Evolutionary conservation across 164 flowering plant genomes (phyloP).

Genomic region (Annona squamosa): DNA sequence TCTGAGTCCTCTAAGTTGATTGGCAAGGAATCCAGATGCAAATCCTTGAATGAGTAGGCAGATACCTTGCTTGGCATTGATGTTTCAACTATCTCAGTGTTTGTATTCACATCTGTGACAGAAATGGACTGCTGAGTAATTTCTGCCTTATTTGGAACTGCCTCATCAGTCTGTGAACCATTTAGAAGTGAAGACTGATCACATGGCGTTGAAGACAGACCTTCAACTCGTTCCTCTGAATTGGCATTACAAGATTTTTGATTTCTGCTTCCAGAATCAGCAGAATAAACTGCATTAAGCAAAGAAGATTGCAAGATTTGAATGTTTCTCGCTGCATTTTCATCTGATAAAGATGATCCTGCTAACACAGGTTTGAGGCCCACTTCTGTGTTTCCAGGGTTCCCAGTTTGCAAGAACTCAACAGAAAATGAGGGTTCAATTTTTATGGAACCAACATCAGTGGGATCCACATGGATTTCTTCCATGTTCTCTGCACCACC

Average conservation of each 20-base stretch:
- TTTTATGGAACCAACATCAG: slow-evolving; percentile 9
- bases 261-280: neutral
- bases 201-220: neutral
- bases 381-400: slow-evolving; percentile 2
- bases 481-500: slow-evolving; percentile 1
- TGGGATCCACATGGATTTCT: slow-evolving; percentile 4
- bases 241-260: slow-evolving; percentile 7
- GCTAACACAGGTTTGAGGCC: slow-evolving; percentile 20
- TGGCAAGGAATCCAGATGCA: slow-evolving; percentile 6
- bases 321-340: slow-evolving; percentile 13
- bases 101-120: slow-evolving; percentile 9
- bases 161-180: slow-evolving; percentile 1
- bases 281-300: slow-evolving; percentile 1
- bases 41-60: slow-evolving; percentile 7
- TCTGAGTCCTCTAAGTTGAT: slow-evolving; percentile 26
- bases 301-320: slow-evolving; percentile 5
- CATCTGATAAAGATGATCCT: slow-evolving; percentile 4
- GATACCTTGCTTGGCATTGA: slow-evolving; percentile 3
- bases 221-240: neutral
- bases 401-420: slow-evolving; percentile 1
- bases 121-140: slow-evolving; percentile 6
- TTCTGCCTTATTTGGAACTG: slow-evolving; percentile 18
- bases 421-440: neutral
- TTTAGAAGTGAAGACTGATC: slow-evolving; percentile 1
- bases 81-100: slow-evolving; percentile 1